Base-by-base conservation (phyloP, 495 filamentous ascomycete species). In the Lasiosphaeria miniovina region DNA sequence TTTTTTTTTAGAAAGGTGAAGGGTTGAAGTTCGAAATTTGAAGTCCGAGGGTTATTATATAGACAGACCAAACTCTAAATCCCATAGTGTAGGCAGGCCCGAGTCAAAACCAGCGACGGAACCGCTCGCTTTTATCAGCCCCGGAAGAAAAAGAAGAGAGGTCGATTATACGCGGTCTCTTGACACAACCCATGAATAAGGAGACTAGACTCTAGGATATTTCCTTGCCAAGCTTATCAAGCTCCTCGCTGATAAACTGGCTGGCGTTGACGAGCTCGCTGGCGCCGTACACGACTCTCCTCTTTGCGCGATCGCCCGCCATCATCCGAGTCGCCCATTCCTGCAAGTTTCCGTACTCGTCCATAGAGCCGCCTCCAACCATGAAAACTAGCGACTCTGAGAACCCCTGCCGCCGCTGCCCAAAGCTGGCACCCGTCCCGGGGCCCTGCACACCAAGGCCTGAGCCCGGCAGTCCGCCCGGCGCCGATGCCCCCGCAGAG, bases 311-410 rank as follows among this genome's bases (percentile, higher is more conserved):
- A 52, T 79, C 81, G 3, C 80, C 81, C 17, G 69, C 71, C 40
- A 82, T 80, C 6, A 88, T 89, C 55, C 93, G 82, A 69, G 84
- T 83, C 7, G 91, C 90, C 95, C 95, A 99, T 68, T 98, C 94
- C 69, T 96, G 91, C 70, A 99, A 71, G 70, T 99, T 99, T 12
- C 93, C 93, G 72, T 99, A 99, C 71, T 99, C 95, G 65, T 98
- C 95, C 92, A 97, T 97, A 66, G 91, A 96, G 32, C 95, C 94
- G 55, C 94, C 94, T 10, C 94, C 94, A 17, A 99, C 93, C 14
- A 91, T 95, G 67, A 99, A 98, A 34, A 98, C 95, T 57, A 98
- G 88, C 7, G 94, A 93, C 67, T 99, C 95, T 36, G 87, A 90
- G 70, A 96, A 99, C 4, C 91, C 93, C 65, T 98, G 95, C 58